These are phyloP conservation scores for Aquilaria sinensis DNA, from an alignment of 345 rosid species.

Conservation along the genomic window DNA sequence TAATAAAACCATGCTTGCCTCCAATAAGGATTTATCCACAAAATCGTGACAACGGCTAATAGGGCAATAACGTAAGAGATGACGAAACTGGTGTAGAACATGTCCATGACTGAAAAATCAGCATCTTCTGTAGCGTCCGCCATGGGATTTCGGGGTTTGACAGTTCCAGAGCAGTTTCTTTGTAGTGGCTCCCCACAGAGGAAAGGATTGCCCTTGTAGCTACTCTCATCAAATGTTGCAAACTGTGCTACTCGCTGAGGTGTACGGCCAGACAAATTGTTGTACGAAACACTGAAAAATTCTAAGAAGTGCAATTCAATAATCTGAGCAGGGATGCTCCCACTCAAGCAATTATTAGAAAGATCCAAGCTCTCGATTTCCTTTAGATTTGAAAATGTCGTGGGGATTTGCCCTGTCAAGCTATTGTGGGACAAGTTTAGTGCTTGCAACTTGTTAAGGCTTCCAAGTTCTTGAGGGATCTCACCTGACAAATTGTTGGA, in stretches of 20 bases:
- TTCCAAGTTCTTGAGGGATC: slow-evolving; percentile 15
- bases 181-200: background rate
- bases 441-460: background rate
- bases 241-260: slow-evolving; percentile 11
- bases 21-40: slow-evolving; percentile 9
- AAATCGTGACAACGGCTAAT: background rate
- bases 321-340: slow-evolving; percentile 23
- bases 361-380: slow-evolving; percentile 29
- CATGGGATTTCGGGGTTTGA: too few species aligned
- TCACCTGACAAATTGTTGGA: background rate
- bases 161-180: background rate
- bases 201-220: slow-evolving; percentile 1
- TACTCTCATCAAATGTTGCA: slow-evolving; percentile 9
- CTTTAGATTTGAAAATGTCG: slow-evolving; percentile 15
- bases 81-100: background rate
- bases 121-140: background rate
- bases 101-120: background rate
- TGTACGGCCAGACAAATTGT: slow-evolving; percentile 24
- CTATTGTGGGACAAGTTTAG: slow-evolving; percentile 31
- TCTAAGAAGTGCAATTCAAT: slow-evolving; percentile 6
- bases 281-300: slow-evolving; percentile 29
- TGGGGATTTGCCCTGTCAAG: slow-evolving; percentile 23
- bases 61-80: background rate
- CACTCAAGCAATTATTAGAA: slow-evolving; percentile 20
- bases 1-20: slow-evolving; percentile 1